Evolutionary conservation across 1,284 basidiomycete genomes (phyloP), one percentile per base, ranked within the genome.

Genomic region (Ceratobasidium sp.): DNA sequence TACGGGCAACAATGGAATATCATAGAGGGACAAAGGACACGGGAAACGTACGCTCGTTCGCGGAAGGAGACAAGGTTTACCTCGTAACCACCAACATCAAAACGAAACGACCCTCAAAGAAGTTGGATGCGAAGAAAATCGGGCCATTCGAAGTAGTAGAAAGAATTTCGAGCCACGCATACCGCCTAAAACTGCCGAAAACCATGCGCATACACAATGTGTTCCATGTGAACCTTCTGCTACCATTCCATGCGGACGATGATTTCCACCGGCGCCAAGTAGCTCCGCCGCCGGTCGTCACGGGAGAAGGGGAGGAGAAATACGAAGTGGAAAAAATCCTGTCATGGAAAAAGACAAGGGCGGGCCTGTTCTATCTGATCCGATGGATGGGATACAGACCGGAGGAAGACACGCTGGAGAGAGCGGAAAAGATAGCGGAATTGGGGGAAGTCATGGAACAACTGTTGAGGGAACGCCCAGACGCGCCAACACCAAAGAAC

Each of bases 101-200:
- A 0, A 80, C 78, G 0, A 69, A 41, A 3, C 69, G 78, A 1
- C 79, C 79, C 0, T 60, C 78, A 14, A 77, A 78, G 74, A 80
- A 81, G 59, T 75, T 80, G 19, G 77, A 78, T 56, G 41, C 59
- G 22, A 73, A 64, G 15, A 72, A 50, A 17, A 29, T 76, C 2
- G 80, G 80, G 14, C 80, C 79, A 1, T 80, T 75, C 77, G 63
- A 11, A 0, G 66, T 81, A 27, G n/a, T 36, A 0, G 29, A 73
- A 22, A 60, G 33, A 24, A 50, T 75, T 6, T 36, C 62, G 17
- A 45, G 62, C 8, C 56, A 76, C 53, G 64, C 64, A 50, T 67
- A 53, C 76, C 50, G 29, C 24, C 17, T 64, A 22, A 4, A 66
- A 75, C 22, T 63, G 5, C 15, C 57, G 66, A 63, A 69, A 63